Conservation (phyloP, 169 alveolate species). For the Eimeria sp. region DNA sequence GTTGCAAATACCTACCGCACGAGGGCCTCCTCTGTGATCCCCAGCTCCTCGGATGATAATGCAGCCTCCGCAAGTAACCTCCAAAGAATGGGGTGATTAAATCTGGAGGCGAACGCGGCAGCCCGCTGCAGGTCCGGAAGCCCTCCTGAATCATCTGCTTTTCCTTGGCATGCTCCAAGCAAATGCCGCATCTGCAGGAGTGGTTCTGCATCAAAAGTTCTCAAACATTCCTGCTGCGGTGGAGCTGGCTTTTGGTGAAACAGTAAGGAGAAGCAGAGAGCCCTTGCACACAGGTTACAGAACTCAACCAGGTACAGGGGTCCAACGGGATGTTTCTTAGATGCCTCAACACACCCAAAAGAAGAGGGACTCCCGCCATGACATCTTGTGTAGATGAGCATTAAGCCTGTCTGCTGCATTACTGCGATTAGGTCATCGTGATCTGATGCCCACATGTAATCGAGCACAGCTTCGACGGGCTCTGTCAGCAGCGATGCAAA, state of each 20-base stretch:
- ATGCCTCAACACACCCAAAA: neutral
- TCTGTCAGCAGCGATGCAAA: conserved; percentile 31
- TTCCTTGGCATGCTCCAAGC: neutral
- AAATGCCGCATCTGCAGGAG: conserved; percentile 57
- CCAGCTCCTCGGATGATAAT: conserved; percentile 14
- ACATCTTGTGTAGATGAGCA: conserved; percentile 12
- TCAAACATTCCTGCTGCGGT: neutral
- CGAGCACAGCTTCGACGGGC: conserved; percentile 54
- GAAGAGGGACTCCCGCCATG: neutral
- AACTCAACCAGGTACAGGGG: conserved; percentile 53
- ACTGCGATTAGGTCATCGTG: conserved; percentile 67
- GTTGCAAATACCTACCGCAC: conserved; percentile 27
- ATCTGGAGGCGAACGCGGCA: conserved; percentile 49
- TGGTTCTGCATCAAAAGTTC: conserved; percentile 49
- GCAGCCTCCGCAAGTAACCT: conserved; percentile 54
- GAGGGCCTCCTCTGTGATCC: conserved; percentile 53
- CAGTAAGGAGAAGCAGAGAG: conserved; percentile 21
- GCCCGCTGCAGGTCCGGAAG: conserved; percentile 22
- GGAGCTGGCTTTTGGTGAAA: neutral
- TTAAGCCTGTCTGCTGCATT: neutral
- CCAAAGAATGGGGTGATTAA: conserved; percentile 70
- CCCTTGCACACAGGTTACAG: conserved; percentile 45
- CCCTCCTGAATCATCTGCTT: neutral
- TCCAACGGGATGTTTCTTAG: conserved; percentile 3
- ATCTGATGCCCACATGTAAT: conserved; percentile 72